Conservation (phyloP, 192 early-diverging fungal genomes). For the Coemansia sp. region DNA sequence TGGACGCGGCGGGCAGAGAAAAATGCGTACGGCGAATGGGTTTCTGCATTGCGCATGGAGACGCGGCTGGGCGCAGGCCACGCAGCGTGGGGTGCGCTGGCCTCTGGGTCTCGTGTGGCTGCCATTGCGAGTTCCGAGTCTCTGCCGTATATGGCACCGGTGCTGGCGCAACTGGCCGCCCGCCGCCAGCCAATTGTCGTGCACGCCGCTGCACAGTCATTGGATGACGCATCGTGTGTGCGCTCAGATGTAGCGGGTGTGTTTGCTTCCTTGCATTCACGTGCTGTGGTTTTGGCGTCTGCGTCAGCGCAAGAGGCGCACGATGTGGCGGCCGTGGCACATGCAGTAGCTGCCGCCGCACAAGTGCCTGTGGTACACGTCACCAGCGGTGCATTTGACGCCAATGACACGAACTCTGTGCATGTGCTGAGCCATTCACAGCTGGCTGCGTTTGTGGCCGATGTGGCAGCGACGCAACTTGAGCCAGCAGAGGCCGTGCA, state of each 20-base stretch:
- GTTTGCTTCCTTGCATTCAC: constrained; percentile 73
- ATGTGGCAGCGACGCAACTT: not conserved
- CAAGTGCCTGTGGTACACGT: constrained; percentile 79
- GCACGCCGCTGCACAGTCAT: constrained; percentile 74
- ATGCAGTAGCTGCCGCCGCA: constrained; percentile 66
- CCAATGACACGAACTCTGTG: constrained; percentile 56
- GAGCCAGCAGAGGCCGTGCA: constrained; percentile 14
- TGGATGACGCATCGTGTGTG: constrained; percentile 57
- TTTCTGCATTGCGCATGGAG: constrained; percentile 73
- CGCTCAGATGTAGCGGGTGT: constrained; percentile 72
- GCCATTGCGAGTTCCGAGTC: constrained; percentile 74
- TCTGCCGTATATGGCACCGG: constrained; percentile 78
- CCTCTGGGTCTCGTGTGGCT: constrained; percentile 45
- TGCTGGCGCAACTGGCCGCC: constrained; percentile 71
- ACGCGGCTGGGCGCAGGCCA: constrained; percentile 78
- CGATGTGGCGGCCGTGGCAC: constrained; percentile 82
- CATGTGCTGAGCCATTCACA: constrained; percentile 56
- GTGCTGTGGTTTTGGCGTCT: constrained; percentile 75
- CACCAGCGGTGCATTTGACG: constrained; percentile 68
- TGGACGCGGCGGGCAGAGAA: constrained; percentile 66
- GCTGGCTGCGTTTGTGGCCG: constrained; percentile 50
- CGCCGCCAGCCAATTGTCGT: constrained; percentile 69
- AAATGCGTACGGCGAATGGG: constrained; percentile 70
- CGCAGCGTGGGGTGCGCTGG: constrained; percentile 75
- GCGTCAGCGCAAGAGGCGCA: constrained; percentile 81